Percentiles rank a stretch among this genome's conserved stretches.
phyloP scores from a whole-genome alignment of 495 filamentous ascomycete species.

The Pyronema domesticum region DNA sequence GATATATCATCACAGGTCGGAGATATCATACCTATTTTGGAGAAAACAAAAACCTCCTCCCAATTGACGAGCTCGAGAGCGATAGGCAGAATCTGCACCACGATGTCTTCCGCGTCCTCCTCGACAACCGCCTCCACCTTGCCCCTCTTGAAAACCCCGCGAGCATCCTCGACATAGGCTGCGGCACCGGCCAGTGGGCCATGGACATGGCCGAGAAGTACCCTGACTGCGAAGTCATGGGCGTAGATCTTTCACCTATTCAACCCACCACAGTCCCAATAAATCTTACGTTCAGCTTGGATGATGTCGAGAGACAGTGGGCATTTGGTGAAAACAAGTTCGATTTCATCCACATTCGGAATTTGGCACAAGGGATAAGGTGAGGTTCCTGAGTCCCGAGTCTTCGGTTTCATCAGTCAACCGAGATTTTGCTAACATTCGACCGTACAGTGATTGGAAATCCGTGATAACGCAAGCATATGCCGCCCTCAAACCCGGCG shows the following conservation, averaged over 20 bases:
- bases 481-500: conserved; percentile 10
- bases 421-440: background rate
- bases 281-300: background rate
- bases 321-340: conserved; percentile 23
- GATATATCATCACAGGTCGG: background rate
- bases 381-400: no score
- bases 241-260: conserved; percentile 14
- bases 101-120: conserved; percentile 26
- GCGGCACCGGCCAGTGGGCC: conserved; percentile 26
- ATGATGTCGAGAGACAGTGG: background rate
- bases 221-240: conserved; percentile 14
- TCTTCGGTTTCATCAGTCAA: background rate
- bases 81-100: conserved; percentile 5
- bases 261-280: background rate
- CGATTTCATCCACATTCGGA: conserved; percentile 40
- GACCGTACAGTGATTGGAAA: background rate
- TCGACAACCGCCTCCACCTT: conserved; percentile 24
- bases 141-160: conserved; percentile 27
- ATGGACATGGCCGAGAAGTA: conserved; percentile 9
- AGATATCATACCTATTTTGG: background rate
- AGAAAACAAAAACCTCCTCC: background rate
- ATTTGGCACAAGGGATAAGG: conserved; percentile 18
- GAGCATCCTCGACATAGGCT: conserved; percentile 29
- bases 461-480: no score
- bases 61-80: background rate